A percentile compares a stretch with the other conserved stretches of the same genome.
Conservation (phyloP, 116 monocot genomes). For the Iris pallida region DNA sequence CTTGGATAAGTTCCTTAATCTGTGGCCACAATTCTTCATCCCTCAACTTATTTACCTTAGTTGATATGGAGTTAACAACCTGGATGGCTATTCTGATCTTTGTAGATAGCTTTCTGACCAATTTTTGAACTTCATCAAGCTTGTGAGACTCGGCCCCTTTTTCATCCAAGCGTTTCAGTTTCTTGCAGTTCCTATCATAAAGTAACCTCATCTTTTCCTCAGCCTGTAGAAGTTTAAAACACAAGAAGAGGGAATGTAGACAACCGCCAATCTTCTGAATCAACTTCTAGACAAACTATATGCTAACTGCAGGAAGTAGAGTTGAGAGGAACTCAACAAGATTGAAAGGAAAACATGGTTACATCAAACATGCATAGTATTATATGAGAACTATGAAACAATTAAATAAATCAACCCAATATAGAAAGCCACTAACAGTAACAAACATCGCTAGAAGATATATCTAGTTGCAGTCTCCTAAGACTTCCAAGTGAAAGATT, state of each 20-base stretch:
- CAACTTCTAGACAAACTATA: too few species aligned
- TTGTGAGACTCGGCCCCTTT: slow-evolving; percentile 69
- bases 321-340: too few species aligned
- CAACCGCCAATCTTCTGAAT: background rate
- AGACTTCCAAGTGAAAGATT: too few species aligned
- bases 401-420: too few species aligned
- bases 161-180: slow-evolving; percentile 40
- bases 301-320: too few species aligned
- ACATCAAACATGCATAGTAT: too few species aligned
- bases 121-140: slow-evolving; percentile 37
- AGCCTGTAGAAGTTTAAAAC: slow-evolving; percentile 29
- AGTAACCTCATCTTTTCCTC: slow-evolving; percentile 65
- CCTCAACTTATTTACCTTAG: too few species aligned
- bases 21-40: slow-evolving; percentile 93
- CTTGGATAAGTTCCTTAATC: slow-evolving; percentile 59
- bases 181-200: slow-evolving; percentile 47
- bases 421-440: too few species aligned
- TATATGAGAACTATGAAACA: too few species aligned
- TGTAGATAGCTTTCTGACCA: slow-evolving; percentile 55
- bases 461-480: too few species aligned
- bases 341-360: too few species aligned
- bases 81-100: slow-evolving; percentile 80
- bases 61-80: slow-evolving; percentile 67
- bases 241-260: background rate
- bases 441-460: too few species aligned